A percentile compares a stretch with the other conserved stretches of the same genome.
Conservation (phyloP, 768 basidiomycete species). For the Lactarius akahatsu region DNA sequence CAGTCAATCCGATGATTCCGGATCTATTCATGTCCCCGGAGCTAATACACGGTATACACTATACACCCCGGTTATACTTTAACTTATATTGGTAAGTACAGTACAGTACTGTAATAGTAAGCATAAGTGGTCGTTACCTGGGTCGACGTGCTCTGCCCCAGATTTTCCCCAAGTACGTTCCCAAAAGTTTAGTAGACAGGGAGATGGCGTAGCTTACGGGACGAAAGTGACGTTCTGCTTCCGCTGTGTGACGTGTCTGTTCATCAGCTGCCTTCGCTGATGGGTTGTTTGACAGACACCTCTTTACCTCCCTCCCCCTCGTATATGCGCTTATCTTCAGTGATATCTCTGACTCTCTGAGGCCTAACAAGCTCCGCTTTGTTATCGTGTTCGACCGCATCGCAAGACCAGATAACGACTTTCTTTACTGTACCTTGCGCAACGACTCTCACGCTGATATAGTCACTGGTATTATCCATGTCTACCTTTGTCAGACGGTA, state of each 20-base stretch:
- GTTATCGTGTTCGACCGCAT: conserved; percentile 28
- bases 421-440: conserved; percentile 63
- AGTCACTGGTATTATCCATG: conserved; percentile 82
- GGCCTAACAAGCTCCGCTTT: conserved; percentile 25
- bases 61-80: neutral
- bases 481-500: conserved; percentile 82
- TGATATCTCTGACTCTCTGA: conserved; percentile 22
- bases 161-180: too few relatives aligned
- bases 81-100: neutral
- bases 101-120: neutral
- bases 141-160: too few relatives aligned
- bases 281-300: too few relatives aligned
- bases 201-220: too few relatives aligned
- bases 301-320: neutral
- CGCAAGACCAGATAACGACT: conserved; percentile 47
- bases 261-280: too few relatives aligned
- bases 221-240: too few relatives aligned
- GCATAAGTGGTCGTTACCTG: too few relatives aligned
- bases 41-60: too few relatives aligned
- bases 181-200: too few relatives aligned
- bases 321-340: conserved; percentile 24
- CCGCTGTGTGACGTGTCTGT: too few relatives aligned
- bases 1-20: neutral
- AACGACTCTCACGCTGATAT: conserved; percentile 85
- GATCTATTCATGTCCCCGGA: neutral